Evolutionary conservation across 495 filamentous ascomycete genomes (phyloP).

Genomic region (Podospora bellae-mahoneyi): DNA sequence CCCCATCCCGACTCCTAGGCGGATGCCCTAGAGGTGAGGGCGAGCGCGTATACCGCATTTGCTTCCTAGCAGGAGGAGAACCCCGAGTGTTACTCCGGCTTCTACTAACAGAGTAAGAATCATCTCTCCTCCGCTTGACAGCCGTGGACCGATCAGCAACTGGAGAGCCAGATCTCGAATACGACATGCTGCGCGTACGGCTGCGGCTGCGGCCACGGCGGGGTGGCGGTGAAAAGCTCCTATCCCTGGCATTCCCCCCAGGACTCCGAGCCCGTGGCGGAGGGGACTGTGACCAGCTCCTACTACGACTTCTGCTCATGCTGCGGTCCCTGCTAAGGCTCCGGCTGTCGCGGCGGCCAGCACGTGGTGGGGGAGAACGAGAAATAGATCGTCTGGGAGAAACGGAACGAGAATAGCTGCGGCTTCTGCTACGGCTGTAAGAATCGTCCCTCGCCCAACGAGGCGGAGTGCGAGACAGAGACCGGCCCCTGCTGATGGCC

Average conservation of each 20-base stretch:
- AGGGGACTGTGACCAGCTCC: background rate
- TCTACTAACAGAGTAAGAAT: conserved; percentile 22
- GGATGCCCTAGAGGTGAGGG: background rate
- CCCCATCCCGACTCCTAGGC: background rate
- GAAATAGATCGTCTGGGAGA: conserved; percentile 35
- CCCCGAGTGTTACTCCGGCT: background rate
- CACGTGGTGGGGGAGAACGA: conserved; percentile 18
- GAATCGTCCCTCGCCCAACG: conserved; percentile 35
- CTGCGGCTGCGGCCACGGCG: conserved; percentile 6
- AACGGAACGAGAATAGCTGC: conserved; percentile 39
- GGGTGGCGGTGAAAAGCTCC: conserved; percentile 26
- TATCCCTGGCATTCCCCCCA: background rate
- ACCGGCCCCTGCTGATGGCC: conserved; percentile 27
- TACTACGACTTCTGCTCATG: conserved; percentile 5
- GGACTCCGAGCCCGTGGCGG: background rate
- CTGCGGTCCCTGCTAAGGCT: conserved; percentile 23
- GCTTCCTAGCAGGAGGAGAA: conserved; percentile 17
- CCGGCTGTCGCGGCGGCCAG: conserved; percentile 23
- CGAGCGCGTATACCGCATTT: conserved; percentile 16
- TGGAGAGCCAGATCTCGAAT: conserved; percentile 20
- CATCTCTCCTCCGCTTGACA: conserved; percentile 20
- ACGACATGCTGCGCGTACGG: conserved; percentile 18
- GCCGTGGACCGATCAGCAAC: conserved; percentile 3
- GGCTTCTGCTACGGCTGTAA: conserved; percentile 33
- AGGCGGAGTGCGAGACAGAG: conserved; percentile 41